These are phyloP conservation scores for Lepidium campestre DNA, from an alignment of 441 rosid species.

Conservation along the genomic window DNA sequence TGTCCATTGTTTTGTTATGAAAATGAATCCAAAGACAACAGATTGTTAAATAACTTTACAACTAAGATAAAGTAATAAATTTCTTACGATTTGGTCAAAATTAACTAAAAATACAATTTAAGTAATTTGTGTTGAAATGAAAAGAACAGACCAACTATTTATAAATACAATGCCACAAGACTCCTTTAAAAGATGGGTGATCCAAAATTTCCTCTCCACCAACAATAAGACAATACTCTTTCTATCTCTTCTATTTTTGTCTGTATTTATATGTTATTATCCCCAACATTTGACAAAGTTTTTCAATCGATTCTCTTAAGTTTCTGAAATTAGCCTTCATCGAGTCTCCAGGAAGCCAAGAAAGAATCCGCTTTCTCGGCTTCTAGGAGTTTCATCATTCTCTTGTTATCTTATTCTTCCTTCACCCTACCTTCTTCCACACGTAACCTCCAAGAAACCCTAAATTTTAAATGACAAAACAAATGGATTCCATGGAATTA, in stretches of 20 bases:
- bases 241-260: conserved; percentile 18
- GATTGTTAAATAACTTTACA: background rate
- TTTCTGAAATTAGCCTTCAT: conserved; percentile 8
- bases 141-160: background rate
- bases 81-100: too few species aligned
- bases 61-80: background rate
- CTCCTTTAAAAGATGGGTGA: background rate
- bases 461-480: background rate
- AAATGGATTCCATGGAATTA: conserved; percentile 56
- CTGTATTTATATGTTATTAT: conserved; percentile 19
- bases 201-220: conserved; percentile 25
- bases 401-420: conserved; percentile 17
- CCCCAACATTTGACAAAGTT: background rate
- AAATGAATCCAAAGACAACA: background rate
- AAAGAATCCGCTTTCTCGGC: conserved; percentile 16
- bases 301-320: conserved; percentile 4
- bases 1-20: background rate
- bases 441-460: conserved; percentile 28
- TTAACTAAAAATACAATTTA: background rate
- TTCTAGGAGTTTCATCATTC: conserved; percentile 29
- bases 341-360: conserved; percentile 32
- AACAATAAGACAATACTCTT: conserved; percentile 13
- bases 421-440: background rate
- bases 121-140: background rate
- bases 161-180: conserved; percentile 7